Base-by-base conservation (phyloP, 2,329 filamentous ascomycete species). In the Claviceps humidiphila region DNA sequence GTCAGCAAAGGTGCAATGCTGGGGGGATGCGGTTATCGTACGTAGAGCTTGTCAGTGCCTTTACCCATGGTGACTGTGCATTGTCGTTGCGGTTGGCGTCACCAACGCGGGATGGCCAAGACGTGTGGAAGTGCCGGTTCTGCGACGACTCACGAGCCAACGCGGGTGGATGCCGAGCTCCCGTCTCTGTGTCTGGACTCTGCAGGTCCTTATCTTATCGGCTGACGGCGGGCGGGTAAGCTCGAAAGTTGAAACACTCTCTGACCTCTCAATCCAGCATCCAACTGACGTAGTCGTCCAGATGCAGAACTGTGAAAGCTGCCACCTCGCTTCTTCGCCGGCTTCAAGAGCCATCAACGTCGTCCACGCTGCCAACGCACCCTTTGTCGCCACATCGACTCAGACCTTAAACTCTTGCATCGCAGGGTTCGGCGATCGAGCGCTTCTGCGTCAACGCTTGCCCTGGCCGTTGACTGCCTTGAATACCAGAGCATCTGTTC, bases 1-100 rank as follows among this genome's bases (percentile, higher is more conserved):
- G 37, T 53, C 51, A 52, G 49, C 6, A 24, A 14, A 14, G 41
- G 41, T 6, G 37, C 42, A 16, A 30, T 38, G 2, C 9, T 41
- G 11, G 8, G 34, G 13, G 5, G 13, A 37, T 24, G 45, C n/a
- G 16, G 41, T 24, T 2, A 40, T 43, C 65, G 57, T 63, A 71
- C 69, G 53, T 72, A 73, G 55, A 73, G 66, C 54, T 73, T 73
- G 57, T 73, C 71, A 11, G 71, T 73, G 58, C 71, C 71, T 58
- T 71, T 71, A 0, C 68, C 68, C 68, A 71, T 71, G 52, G 49
- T 61, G 56, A 54, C 46, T 56, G 30, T 53, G 26, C 11, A 17
- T 6, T 11, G 48, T 22, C 24, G 24, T 49, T 14, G 8, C 30
- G 30, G 30, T 34, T 34, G 30, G 30, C 30, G 9, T 34, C 30